A percentile compares a stretch with the other conserved stretches of the same genome.
Evolutionary conservation across 2,329 filamentous ascomycete species (phyloP).

Genomic region (Pyrenophora seminiperda): DNA sequence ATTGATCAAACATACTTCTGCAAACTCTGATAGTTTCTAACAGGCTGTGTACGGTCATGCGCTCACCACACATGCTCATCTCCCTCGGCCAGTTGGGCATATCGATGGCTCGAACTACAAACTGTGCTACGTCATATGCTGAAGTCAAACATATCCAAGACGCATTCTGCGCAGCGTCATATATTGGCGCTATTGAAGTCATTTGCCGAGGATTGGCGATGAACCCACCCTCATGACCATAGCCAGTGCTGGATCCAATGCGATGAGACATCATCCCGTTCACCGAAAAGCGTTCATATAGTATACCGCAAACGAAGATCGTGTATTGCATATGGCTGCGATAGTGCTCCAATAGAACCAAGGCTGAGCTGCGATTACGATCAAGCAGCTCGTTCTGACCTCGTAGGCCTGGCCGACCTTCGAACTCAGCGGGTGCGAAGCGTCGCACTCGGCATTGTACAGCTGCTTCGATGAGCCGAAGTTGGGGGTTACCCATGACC

Average conservation of each 20-base stretch:
- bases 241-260: conserved; percentile 63
- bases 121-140: conserved; percentile 71
- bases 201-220: conserved; percentile 65
- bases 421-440: conserved; percentile 78
- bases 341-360: conserved; percentile 63
- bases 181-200: conserved; percentile 64
- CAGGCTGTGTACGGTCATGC: conserved; percentile 65
- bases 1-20: conserved; percentile 27
- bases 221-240: conserved; percentile 66
- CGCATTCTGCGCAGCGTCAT: conserved; percentile 54
- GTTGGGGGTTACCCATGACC: conserved; percentile 67
- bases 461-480: conserved; percentile 74
- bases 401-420: conserved; percentile 65
- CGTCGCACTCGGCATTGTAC: conserved; percentile 66
- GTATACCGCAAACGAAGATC: conserved; percentile 73
- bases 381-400: conserved; percentile 65
- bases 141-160: conserved; percentile 67
- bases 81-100: conserved; percentile 70
- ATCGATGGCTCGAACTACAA: conserved; percentile 71
- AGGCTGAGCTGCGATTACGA: conserved; percentile 62
- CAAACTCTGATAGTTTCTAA: conserved; percentile 56
- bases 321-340: conserved; percentile 67
- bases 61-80: conserved; percentile 71
- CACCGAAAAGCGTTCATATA: conserved; percentile 76
- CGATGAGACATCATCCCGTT: conserved; percentile 65